Evolutionary conservation across 148 eudicot genomes (phyloP), one percentile per base, ranked within the genome.

Genomic region (Rhododendron ferrugineum): DNA sequence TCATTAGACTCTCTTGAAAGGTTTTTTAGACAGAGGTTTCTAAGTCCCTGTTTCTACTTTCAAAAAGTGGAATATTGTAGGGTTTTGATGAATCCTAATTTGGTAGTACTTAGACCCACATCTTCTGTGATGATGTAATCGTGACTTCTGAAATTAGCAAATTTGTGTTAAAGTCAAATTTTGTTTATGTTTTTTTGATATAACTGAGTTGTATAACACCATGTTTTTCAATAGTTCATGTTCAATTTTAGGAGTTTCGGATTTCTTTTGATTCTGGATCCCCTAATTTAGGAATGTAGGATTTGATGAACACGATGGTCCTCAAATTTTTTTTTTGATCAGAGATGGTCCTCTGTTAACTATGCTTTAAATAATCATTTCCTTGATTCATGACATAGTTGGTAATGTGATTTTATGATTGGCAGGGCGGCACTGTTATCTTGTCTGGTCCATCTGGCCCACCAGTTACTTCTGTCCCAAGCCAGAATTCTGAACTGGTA

Each of bases 401-500:
- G 66, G 54, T 80, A 84, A 76, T 68, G 40, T 79, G 78, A 28
- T 85, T 77, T 86, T 87, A 72, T 85, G 81, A 49, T 89, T 81
- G 73, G 32, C 96, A 97, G 99, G 99, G 99, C 74, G 92, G 87
- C 36, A 94, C 98, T 82, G 99, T 97, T 76, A 93, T 97, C 56
- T 91, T 97, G 86, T 97, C 98, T 89, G 99, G 99, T 84, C 95
- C 98, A 37, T 92, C 94, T 44, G 98, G 98, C 28, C 96, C 99
- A 50, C 98, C 99, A 56, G 93, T 95, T 88, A 91, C 98, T 40
- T 86, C 98, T 79, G 90, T 94, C 44, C 94, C 99, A 64, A 93
- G 88, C 86, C 99, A 95, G 87, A 97, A 97, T 87, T 95, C 99
- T 78, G 99, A 97, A 86, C 86, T 97, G 96, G 99, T 97, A 88